phyloP scores from a whole-genome alignment of 371 early-diverging fungal genomes.

The Mortierella sp. region DNA sequence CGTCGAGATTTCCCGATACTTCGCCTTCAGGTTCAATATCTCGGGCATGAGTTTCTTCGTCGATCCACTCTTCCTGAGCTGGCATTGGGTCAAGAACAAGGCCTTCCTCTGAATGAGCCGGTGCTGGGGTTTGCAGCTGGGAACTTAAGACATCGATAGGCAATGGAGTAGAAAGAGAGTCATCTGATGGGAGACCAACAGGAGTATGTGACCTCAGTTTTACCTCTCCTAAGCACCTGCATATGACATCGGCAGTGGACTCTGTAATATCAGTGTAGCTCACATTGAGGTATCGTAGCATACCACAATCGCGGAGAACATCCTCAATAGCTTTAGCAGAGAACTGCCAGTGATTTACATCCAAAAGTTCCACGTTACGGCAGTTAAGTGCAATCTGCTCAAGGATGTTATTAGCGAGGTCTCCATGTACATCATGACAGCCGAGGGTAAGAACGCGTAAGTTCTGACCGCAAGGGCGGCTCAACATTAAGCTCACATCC shows the following conservation, averaged over 20 bases:
- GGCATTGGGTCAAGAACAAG: not conserved
- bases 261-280: slow-evolving; percentile 47
- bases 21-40: slow-evolving; percentile 6
- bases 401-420: slow-evolving; percentile 45
- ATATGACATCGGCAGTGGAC: slow-evolving; percentile 35
- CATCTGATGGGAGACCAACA: not conserved
- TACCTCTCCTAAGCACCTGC: slow-evolving; percentile 40
- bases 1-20: slow-evolving; percentile 10
- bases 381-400: slow-evolving; percentile 51
- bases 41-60: not conserved
- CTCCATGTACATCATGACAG: slow-evolving; percentile 50
- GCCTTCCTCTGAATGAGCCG: not conserved
- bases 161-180: slow-evolving; percentile 15
- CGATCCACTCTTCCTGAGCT: not conserved
- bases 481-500: slow-evolving; percentile 44
- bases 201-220: slow-evolving; percentile 3
- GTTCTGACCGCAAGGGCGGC: slow-evolving; percentile 31
- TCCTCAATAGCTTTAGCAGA: slow-evolving; percentile 40
- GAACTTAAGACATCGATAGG: not conserved
- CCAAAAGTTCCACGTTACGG: slow-evolving; percentile 44
- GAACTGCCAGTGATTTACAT: slow-evolving; percentile 56
- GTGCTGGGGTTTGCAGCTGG: slow-evolving; percentile 19
- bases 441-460: slow-evolving; percentile 50
- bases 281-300: slow-evolving; percentile 48
- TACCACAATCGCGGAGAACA: slow-evolving; percentile 43